Percentiles rank a stretch among this genome's conserved stretches.
Conservation (phyloP, 1,139 yeast genomes). For the Suhomyces wounanorum region DNA sequence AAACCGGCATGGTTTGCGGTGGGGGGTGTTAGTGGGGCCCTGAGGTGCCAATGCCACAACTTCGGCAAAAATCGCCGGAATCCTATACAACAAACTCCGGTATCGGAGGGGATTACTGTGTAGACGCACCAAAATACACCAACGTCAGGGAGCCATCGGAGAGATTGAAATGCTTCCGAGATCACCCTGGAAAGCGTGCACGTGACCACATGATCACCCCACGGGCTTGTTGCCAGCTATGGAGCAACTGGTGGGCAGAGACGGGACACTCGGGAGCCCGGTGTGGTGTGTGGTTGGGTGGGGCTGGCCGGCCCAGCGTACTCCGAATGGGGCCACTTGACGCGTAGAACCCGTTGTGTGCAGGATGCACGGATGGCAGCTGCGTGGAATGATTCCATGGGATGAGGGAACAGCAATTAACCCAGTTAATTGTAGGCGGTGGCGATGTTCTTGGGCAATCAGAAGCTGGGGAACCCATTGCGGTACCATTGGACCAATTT, state of each 20-base stretch:
- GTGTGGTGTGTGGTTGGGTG: not conserved
- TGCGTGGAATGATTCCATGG: constrained; percentile 3
- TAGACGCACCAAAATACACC: not conserved
- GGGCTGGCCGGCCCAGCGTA: constrained; percentile 4
- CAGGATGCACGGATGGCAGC: not conserved
- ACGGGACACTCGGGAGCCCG: not conserved
- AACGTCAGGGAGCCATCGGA: not conserved
- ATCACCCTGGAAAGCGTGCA: not conserved
- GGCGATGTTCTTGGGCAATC: not conserved
- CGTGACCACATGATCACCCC: not conserved
- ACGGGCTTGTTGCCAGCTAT: not conserved
- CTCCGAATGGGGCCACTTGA: constrained; percentile 6
- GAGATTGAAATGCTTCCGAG: not conserved
- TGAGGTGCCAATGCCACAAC: no score
- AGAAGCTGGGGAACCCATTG: not conserved
- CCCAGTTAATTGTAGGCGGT: not conserved
- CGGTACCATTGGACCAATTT: not conserved
- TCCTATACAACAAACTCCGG: no score
- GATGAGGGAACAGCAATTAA: not conserved
- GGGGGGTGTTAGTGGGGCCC: no score
- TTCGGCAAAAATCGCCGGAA: no score
- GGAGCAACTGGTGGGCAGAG: constrained; percentile 1
- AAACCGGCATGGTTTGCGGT: no score
- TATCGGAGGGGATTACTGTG: no score
- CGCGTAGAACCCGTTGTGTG: constrained; percentile 6